phyloP scores from a whole-genome alignment of 768 basidiomycete species.

The Mrakia blollopis region DNA sequence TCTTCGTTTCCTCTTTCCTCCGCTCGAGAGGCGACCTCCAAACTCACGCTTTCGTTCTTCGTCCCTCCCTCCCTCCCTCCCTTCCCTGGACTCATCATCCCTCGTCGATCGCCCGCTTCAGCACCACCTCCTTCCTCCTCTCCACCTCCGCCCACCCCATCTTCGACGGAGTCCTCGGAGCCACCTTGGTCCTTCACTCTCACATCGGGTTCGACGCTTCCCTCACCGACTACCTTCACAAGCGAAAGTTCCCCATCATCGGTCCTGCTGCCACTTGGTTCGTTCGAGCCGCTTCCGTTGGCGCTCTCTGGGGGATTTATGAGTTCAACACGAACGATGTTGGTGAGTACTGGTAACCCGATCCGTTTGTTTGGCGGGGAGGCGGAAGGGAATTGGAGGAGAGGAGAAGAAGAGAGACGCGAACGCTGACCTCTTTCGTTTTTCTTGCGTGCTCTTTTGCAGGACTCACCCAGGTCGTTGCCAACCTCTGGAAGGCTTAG shows the following conservation, averaged over 20 bases:
- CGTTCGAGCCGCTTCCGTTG: conserved; percentile 69
- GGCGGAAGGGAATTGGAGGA: neutral
- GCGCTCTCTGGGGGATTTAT: conserved; percentile 82
- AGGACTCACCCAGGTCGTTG: conserved; percentile 1
- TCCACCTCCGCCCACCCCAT: conserved; percentile 52
- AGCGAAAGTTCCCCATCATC: conserved; percentile 83
- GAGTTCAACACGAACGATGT: conserved; percentile 99
- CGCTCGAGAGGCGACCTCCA: neutral
- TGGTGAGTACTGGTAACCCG: conserved; percentile 58
- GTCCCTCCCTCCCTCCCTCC: neutral
- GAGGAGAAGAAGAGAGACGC: neutral
- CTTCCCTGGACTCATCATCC: too few species aligned
- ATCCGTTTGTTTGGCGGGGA: too few species aligned
- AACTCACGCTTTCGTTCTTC: neutral
- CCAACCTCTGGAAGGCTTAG: conserved; percentile 6
- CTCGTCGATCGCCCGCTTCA: neutral
- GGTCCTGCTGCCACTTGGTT: conserved; percentile 69
- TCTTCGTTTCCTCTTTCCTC: neutral
- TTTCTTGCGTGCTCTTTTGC: neutral
- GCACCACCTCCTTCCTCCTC: conserved; percentile 29
- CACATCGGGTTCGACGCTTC: conserved; percentile 74
- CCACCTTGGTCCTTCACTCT: conserved; percentile 85
- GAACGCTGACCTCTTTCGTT: neutral
- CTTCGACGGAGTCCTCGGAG: conserved; percentile 80
- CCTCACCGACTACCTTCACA: conserved; percentile 84